phyloP scores from a whole-genome alignment of 2,329 filamentous ascomycete genomes.

The Magnaporthiopsis rhizophila region DNA sequence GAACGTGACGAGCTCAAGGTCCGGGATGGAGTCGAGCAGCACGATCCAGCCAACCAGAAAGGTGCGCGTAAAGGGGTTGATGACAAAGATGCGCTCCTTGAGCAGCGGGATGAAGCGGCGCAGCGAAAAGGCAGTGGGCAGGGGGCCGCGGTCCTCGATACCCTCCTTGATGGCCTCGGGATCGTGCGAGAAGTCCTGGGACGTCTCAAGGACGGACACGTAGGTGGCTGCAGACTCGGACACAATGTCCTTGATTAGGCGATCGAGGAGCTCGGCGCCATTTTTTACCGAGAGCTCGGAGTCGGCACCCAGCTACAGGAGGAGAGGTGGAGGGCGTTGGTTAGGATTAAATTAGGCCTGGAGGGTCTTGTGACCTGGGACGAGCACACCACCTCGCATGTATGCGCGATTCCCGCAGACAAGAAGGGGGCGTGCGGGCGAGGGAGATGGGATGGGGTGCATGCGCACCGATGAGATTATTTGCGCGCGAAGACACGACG shows the following conservation, averaged over 20 bases:
- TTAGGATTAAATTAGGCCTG: constrained; percentile 8
- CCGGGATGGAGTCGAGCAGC: constrained; percentile 89
- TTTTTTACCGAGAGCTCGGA: constrained; percentile 97
- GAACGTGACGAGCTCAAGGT: constrained; percentile 88
- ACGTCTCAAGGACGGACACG: constrained; percentile 70
- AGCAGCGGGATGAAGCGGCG: constrained; percentile 85
- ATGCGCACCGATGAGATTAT: background rate
- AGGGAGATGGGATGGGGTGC: background rate
- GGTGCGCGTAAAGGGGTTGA: constrained; percentile 89
- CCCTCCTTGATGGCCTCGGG: constrained; percentile 36
- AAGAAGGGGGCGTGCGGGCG: background rate
- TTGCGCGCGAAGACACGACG: constrained; percentile 17
- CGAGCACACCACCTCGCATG: background rate
- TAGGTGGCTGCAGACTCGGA: constrained; percentile 93
- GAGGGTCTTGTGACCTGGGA: background rate
- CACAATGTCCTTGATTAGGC: constrained; percentile 92
- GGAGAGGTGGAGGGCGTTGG: background rate
- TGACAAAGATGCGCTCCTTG: constrained; percentile 86
- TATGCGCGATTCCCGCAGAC: background rate
- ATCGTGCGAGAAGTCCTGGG: constrained; percentile 29
- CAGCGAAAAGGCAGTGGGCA: constrained; percentile 86
- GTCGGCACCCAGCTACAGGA: constrained; percentile 74
- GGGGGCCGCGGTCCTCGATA: constrained; percentile 32
- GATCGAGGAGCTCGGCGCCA: constrained; percentile 88
- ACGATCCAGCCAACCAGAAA: constrained; percentile 97